These are phyloP conservation scores for Aureobasidium zeae DNA, from an alignment of 2,329 filamentous ascomycete genomes.

Conservation along the genomic window DNA sequence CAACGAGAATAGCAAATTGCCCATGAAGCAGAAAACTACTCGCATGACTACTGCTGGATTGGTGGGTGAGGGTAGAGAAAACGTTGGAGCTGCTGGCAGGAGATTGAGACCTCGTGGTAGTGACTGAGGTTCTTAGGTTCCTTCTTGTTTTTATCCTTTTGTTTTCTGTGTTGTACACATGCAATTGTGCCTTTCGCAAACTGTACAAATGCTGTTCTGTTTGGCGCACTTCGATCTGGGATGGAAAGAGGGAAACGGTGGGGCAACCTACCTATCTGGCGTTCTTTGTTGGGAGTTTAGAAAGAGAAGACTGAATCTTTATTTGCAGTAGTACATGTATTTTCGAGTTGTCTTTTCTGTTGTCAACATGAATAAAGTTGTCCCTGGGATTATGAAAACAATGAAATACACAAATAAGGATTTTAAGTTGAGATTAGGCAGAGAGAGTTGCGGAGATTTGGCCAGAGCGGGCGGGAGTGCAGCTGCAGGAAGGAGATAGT, in stretches of 20 bases:
- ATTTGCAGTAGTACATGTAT: too few relatives aligned
- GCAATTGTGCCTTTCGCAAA: too few relatives aligned
- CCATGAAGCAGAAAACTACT: conserved; percentile 32
- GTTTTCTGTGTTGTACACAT: conserved; percentile 1
- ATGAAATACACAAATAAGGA: background rate
- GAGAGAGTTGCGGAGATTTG: conserved; percentile 10
- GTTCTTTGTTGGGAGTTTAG: too few relatives aligned
- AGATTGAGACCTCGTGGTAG: conserved; percentile 36
- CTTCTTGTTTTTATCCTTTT: background rate
- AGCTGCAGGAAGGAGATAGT: background rate
- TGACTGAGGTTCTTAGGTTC: conserved; percentile 34
- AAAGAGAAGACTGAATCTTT: too few relatives aligned
- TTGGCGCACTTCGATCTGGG: too few relatives aligned
- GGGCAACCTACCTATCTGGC: too few relatives aligned
- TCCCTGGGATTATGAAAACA: too few relatives aligned
- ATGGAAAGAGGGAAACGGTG: too few relatives aligned
- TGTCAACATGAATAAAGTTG: too few relatives aligned
- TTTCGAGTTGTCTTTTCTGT: too few relatives aligned
- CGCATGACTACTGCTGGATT: conserved; percentile 38
- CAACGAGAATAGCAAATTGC: conserved; percentile 36
- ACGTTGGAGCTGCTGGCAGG: conserved; percentile 31
- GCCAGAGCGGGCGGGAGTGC: background rate
- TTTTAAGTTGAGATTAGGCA: conserved; percentile 11
- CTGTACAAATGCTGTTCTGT: too few relatives aligned
- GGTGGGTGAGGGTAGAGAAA: conserved; percentile 27